Base-by-base conservation (phyloP, 305 asterid species). In the Fraxinus albicans region DNA sequence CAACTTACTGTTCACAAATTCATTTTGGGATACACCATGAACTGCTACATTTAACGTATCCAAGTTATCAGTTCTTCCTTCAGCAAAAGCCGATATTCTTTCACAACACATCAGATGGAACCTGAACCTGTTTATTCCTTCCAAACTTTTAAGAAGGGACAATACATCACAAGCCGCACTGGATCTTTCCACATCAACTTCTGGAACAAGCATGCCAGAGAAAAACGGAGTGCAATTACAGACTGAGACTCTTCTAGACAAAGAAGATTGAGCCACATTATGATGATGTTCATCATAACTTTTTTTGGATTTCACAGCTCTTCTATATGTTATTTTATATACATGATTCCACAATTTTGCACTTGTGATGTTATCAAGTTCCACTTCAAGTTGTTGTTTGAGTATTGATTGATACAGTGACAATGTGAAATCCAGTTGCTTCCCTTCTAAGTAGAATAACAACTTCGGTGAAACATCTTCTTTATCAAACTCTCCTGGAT, bases 331-430 rank as follows among this genome's bases (percentile, higher is more conserved):
- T 81, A 97, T 83, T 86, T 86, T 94, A 88, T 91, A 83, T 72
- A 80, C 84, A 86, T 84, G 92, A 83, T 85, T 93, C 99, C 99
- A 97, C 80, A 97, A 73, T 85, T 86, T 90, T 34, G 93, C 79
- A 79, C 84, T 87, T 53, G 87, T 35, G 75, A 80, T 80, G 79
- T 83, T 85, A 81, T 92, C 92, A 81, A 84, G 83, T 75, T 86
- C 93, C 74, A 79, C 83, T 88, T 89, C 92, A 31, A 86, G 86
- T 76, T 90, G 89, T 80, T 79, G 94, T 79, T 88, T 88, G 69
- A 93, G 86, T 82, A 97, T 87, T 78, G 94, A 90, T 84, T 97
- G 99, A 83, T 94, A 97, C 42, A 95, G 86, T 53, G 97, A 87
- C 87, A 93, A 79, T 36, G 88, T 81, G 63, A 72, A 83, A 85